These are phyloP conservation scores for Schizophyllum amplum DNA, from an alignment of 1,284 basidiomycete genomes.

Conservation along the genomic window DNA sequence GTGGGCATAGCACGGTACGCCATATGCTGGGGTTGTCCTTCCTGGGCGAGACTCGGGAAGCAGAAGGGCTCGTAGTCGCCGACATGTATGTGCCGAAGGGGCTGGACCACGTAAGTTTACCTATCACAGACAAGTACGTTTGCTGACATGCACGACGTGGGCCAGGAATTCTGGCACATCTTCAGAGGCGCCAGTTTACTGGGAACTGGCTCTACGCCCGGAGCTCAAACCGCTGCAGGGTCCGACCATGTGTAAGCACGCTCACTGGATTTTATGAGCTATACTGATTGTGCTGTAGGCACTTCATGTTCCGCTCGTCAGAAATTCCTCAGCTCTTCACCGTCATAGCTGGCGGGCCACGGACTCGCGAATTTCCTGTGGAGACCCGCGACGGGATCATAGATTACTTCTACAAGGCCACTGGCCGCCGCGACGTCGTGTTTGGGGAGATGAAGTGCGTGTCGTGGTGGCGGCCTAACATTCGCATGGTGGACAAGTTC, in stretches of 20 bases:
- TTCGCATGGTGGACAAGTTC: slow-evolving; percentile 18
- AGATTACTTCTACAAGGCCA: slow-evolving; percentile 22
- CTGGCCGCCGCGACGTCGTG: slow-evolving; percentile 23
- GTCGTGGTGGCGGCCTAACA: slow-evolving; percentile 16
- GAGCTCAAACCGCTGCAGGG: no score
- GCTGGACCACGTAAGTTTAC: slow-evolving; percentile 21
- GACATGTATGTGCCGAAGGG: slow-evolving; percentile 30
- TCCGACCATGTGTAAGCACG: no score
- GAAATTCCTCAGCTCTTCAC: not conserved
- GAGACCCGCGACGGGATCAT: slow-evolving; percentile 21
- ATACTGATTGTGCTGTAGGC: no score
- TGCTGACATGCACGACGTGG: slow-evolving; percentile 29
- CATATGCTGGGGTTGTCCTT: slow-evolving; percentile 37
- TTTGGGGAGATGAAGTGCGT: slow-evolving; percentile 27
- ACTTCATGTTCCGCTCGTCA: slow-evolving; percentile 2
- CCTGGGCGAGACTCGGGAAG: slow-evolving; percentile 31
- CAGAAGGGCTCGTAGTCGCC: slow-evolving; percentile 28
- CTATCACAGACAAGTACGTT: not conserved
- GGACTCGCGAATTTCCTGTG: not conserved
- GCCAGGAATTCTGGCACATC: not conserved
- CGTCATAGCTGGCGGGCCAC: not conserved
- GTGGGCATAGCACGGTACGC: slow-evolving; percentile 21
- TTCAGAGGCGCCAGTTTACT: slow-evolving; percentile 17
- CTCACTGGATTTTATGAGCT: no score
- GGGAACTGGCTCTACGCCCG: slow-evolving; percentile 2